Conservation (phyloP, 1,284 basidiomycete species). For the Rhodotorula mucilaginosa region DNA sequence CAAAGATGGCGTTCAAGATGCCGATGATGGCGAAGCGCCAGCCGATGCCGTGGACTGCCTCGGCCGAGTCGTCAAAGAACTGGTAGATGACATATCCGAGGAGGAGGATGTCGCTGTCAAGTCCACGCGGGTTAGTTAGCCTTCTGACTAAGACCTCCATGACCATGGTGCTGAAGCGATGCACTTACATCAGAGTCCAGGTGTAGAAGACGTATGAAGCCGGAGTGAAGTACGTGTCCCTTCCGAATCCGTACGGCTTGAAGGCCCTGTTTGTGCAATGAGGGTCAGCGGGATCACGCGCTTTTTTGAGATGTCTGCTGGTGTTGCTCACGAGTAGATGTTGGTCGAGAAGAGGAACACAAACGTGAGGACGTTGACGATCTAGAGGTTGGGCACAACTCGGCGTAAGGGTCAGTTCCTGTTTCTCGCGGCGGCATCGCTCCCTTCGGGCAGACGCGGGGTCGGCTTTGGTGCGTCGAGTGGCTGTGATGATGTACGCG, state of each 20-base stretch:
- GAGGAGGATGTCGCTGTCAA: slow-evolving; percentile 46
- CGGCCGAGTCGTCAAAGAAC: slow-evolving; percentile 41
- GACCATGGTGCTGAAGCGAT: no score
- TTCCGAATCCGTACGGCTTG: slow-evolving; percentile 11
- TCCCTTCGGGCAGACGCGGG: not conserved
- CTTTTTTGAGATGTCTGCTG: not conserved
- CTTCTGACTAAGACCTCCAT: no score
- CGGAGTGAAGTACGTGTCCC: slow-evolving; percentile 41
- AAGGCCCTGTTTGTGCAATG: slow-evolving; percentile 3
- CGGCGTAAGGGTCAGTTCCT: not conserved
- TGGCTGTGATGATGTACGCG: not conserved
- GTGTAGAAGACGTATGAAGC: slow-evolving; percentile 36
- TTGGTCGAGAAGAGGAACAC: slow-evolving; percentile 42
- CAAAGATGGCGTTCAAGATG: slow-evolving; percentile 45
- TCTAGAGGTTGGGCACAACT: not conserved
- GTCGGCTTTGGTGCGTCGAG: not conserved
- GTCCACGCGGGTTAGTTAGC: slow-evolving; percentile 16
- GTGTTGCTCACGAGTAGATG: slow-evolving; percentile 31
- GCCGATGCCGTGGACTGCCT: slow-evolving; percentile 46
- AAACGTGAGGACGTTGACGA: slow-evolving; percentile 26
- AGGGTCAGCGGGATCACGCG: no score
- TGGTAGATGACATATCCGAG: slow-evolving; percentile 48
- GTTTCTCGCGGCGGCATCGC: not conserved
- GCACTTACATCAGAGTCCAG: slow-evolving; percentile 36
- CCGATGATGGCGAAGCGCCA: slow-evolving; percentile 50